Base-by-base conservation (phyloP, 2,329 filamentous ascomycete genomes). In the Cytospora mali region DNA sequence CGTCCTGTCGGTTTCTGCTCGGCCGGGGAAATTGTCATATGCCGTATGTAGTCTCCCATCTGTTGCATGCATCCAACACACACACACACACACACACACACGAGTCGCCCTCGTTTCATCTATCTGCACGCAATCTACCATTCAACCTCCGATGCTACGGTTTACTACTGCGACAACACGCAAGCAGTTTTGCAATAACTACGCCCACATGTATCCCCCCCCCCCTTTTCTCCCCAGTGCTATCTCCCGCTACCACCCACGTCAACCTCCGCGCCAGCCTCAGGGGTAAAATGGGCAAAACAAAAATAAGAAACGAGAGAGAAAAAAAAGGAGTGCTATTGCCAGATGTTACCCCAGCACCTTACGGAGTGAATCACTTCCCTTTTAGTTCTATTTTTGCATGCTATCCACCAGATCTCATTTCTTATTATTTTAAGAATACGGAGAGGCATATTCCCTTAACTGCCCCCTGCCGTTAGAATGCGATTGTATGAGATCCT, bases 111-210 rank as follows among this genome's bases (percentile, higher is more conserved):
- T 57, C 55, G 59, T 62, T 58, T 62, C 62, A 64, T 55, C 53
- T 65, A 64, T 55, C 53, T 65, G 63, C 60, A 65, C 52, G 63
- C 60, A 62, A 65, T 58, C 61, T 39, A 35, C 60, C 63, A 55
- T 59, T 53, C 55, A 57, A 59, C 59, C 55, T 56, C 63, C 59
- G 55, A 62, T 64, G 52, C 46, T 31, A 54, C 58, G 58, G 50
- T 60, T 39, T 27, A 29, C 58, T 25, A 29, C 58, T 48, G 58
- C 35, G n/a, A n/a, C 58, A 23, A 21, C 42, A 46, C 21, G 35
- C 14, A 42, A 21, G 18, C n/a, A 9, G n/a, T 11, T 13, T n/a
- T 42, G 39, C 39, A 42, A n/a, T 9, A 21, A 16, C 14, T 5
- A 28, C 27, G 16, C 21, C 16, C 49, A 18, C 49, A 13, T 28